Evolutionary conservation across 2,329 filamentous ascomycete species (phyloP), one percentile per base, ranked within the genome.

Genomic region (Penicillium sp.): DNA sequence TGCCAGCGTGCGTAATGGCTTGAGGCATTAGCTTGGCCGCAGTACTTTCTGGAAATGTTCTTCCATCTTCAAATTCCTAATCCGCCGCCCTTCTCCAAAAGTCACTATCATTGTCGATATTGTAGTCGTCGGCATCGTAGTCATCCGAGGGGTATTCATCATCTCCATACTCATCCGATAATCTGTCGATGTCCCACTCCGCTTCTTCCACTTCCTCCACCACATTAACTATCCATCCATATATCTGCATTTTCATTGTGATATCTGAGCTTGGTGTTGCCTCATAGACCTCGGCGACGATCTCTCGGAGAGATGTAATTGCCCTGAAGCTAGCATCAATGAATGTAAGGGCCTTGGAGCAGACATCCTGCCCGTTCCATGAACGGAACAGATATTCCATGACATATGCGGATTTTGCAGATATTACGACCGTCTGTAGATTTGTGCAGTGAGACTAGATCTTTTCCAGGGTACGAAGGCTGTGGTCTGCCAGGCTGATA

Each of bases 241-340:
- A 51, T 51, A 51, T 59, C 58, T 57, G 27, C 53, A 67, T 62
- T 60, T 57, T 42, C 34, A 39, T 56, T 59, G 47, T 40, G 29
- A 64, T 58, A 53, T 51, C 47, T 29, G 9, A 29, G 53, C 47
- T 56, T 39, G 55, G 56, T 10, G 43, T 52, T 14, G 57, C 50
- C 36, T 58, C 52, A 46, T 58, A 60, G 35, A 63, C 45, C 42
- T 61, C 50, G 36, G 67, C 39, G 47, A 61, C 55, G 26, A 66
- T 61, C 19, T 63, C 55, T 50, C 61, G 51, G 26, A 67, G 47
- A 40, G 63, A 65, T 29, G 30, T 40, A 51, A 65, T 60, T n/a
- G 51, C 51, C 59, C 52, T 65, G 30, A 67, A 64, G 46, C 30
- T 51, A 57, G 54, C 44, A 56, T 60, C 30, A 19, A 64, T 45